A percentile compares a stretch with the other conserved stretches of the same genome.
These are phyloP conservation scores for Nyssa sinensis DNA, from an alignment of 148 eudicot genomes.

Conservation along the genomic window DNA sequence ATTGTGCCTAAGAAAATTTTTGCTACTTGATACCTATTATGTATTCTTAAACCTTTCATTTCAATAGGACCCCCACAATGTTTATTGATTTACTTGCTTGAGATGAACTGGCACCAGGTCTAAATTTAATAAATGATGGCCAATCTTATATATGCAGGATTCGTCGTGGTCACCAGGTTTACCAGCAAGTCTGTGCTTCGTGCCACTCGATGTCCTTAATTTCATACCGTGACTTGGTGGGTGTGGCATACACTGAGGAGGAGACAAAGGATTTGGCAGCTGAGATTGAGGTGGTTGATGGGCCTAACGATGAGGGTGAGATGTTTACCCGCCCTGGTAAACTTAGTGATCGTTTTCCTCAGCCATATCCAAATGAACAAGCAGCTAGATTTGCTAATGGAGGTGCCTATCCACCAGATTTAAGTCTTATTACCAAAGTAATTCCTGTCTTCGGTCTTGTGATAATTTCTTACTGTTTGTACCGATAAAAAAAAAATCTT, in stretches of 20 bases:
- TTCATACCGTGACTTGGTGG: constrained; percentile 80
- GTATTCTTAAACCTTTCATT: not conserved
- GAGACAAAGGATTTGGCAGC: constrained; percentile 88
- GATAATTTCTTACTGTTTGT: not conserved
- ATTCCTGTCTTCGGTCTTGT: constrained; percentile 3
- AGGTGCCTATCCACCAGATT: constrained; percentile 90
- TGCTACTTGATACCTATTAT: not conserved
- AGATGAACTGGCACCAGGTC: not conserved
- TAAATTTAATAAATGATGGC: not conserved
- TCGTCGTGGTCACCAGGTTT: constrained; percentile 91
- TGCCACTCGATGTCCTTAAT: constrained; percentile 87
- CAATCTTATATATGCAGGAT: constrained; percentile 46
- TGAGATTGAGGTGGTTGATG: constrained; percentile 85
- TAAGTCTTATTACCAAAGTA: constrained; percentile 82
- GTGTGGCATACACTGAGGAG: constrained; percentile 92
- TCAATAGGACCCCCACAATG: not conserved
- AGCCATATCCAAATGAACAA: constrained; percentile 77
- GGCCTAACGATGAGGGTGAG: constrained; percentile 94
- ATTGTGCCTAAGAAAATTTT: not conserved
- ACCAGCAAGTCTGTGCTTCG: constrained; percentile 84
- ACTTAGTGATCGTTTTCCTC: constrained; percentile 75
- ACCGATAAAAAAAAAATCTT: too few species aligned
- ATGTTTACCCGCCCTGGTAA: constrained; percentile 87
- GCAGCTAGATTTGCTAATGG: constrained; percentile 96
- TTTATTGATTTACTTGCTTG: not conserved